Evolutionary conservation across 495 filamentous ascomycete genomes (phyloP).

Genomic region (Neurospora sp.): DNA sequence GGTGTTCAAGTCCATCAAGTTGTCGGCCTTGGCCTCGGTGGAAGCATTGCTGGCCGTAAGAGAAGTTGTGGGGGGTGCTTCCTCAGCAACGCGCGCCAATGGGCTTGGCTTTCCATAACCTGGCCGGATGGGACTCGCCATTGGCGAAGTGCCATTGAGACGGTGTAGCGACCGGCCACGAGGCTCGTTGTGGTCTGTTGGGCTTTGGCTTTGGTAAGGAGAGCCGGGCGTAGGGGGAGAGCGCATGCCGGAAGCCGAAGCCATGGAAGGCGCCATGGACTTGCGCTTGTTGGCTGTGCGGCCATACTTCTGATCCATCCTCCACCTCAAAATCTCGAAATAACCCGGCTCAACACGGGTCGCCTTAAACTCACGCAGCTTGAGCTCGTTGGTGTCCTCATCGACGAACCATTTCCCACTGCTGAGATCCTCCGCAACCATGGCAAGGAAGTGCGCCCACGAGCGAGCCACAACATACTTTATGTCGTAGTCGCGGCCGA

Average conservation of each 20-base stretch:
- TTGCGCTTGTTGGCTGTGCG: slow-evolving; percentile 42
- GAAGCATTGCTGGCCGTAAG: slow-evolving; percentile 10
- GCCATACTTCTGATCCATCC: slow-evolving; percentile 89
- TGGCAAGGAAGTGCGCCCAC: slow-evolving; percentile 80
- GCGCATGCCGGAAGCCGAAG: slow-evolving; percentile 31
- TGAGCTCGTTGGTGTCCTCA: slow-evolving; percentile 85
- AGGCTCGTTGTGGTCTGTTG: slow-evolving; percentile 28
- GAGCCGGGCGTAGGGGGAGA: slow-evolving; percentile 17
- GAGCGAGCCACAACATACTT: slow-evolving; percentile 94
- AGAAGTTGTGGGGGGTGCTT: slow-evolving; percentile 14
- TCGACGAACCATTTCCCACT: slow-evolving; percentile 82
- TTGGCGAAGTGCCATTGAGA: slow-evolving; percentile 40
- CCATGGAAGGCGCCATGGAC: slow-evolving; percentile 25
- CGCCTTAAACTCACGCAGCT: slow-evolving; percentile 81
- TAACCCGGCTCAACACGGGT: slow-evolving; percentile 86
- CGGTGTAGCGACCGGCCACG: slow-evolving; percentile 46
- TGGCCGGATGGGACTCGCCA: slow-evolving; percentile 41
- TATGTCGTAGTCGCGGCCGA: slow-evolving; percentile 95
- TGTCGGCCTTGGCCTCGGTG: slow-evolving; percentile 7
- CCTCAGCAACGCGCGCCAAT: slow-evolving; percentile 43
- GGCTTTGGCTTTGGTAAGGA: slow-evolving; percentile 35
- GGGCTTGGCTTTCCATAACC: slow-evolving; percentile 42
- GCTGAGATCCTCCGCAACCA: slow-evolving; percentile 79
- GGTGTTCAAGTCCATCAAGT: slow-evolving; percentile 39
- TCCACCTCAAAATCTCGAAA: slow-evolving; percentile 87